Conservation (phyloP, 2,329 filamentous ascomycete species). For the Fusarium secorum region DNA sequence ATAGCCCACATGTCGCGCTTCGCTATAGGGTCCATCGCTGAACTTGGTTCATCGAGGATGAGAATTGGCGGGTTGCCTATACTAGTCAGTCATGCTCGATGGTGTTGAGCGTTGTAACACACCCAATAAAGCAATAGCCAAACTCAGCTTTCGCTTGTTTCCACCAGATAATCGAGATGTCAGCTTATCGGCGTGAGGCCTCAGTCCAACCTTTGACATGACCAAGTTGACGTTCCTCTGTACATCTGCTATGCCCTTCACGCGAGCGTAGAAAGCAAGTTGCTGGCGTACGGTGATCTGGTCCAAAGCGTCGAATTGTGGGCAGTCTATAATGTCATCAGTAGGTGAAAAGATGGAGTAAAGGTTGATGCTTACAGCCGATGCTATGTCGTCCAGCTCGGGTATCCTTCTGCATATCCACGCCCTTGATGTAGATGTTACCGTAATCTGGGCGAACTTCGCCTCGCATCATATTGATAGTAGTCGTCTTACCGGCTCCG, state of each 20-base stretch:
- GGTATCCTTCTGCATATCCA: slow-evolving; percentile 69
- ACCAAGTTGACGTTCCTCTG: slow-evolving; percentile 55
- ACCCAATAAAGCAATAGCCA: slow-evolving; percentile 78
- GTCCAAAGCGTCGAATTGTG: slow-evolving; percentile 77
- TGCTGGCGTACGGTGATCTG: slow-evolving; percentile 78
- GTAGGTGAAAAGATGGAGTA: rapidly evolving
- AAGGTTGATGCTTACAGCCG: slow-evolving; percentile 48
- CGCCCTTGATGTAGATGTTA: slow-evolving; percentile 73
- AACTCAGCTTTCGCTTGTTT: slow-evolving; percentile 77
- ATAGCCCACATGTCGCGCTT: slow-evolving; percentile 82
- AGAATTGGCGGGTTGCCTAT: slow-evolving; percentile 70
- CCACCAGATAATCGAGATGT: slow-evolving; percentile 75
- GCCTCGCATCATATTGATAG: slow-evolving; percentile 11
- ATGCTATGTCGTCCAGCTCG: slow-evolving; percentile 69
- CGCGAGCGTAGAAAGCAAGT: slow-evolving; percentile 74
- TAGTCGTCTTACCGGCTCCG: slow-evolving; percentile 14
- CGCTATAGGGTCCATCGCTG: slow-evolving; percentile 76
- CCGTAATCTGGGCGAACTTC: slow-evolving; percentile 6
- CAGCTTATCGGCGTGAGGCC: slow-evolving; percentile 67
- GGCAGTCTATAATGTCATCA: slow-evolving; percentile 59
- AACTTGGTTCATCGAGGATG: slow-evolving; percentile 77
- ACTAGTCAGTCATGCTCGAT: neutral
- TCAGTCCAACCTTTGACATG: slow-evolving; percentile 71
- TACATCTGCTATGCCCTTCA: slow-evolving; percentile 70
- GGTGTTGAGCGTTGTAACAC: rapidly evolving